A percentile compares a stretch with the other conserved stretches of the same genome.
Conservation (phyloP, 176 grass and related monocot species). For the Lolium multiflorum region DNA sequence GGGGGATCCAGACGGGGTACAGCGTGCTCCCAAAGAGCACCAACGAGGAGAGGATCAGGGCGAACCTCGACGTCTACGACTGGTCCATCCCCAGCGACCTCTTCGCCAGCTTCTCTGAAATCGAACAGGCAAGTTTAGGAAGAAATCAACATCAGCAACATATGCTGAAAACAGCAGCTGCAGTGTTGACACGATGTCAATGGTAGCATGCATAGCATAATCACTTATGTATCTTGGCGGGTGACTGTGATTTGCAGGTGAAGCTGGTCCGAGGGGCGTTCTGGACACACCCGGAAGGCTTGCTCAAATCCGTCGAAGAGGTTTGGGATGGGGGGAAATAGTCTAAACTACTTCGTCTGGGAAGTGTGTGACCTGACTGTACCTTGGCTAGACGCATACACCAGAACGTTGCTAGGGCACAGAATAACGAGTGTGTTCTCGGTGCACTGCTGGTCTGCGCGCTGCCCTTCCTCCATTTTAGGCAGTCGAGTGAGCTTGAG, state of each 20-base stretch:
- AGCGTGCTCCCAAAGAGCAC: slow-evolving; percentile 74
- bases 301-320: background rate
- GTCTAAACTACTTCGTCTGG: background rate
- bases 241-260: too few relatives aligned
- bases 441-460: too few relatives aligned
- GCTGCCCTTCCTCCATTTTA: too few relatives aligned
- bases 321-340: background rate
- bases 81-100: slow-evolving; percentile 75
- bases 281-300: background rate
- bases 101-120: slow-evolving; percentile 50
- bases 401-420: too few relatives aligned
- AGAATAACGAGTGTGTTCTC: too few relatives aligned
- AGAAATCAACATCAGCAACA: too few relatives aligned
- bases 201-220: too few relatives aligned
- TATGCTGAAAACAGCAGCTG: too few relatives aligned
- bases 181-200: too few relatives aligned
- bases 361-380: too few relatives aligned
- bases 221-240: background rate
- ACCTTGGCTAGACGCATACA: too few relatives aligned
- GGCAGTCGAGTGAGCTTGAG: too few relatives aligned
- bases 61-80: slow-evolving; percentile 63
- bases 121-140: slow-evolving; percentile 52
- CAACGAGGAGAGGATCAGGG: slow-evolving; percentile 63
- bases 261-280: background rate
- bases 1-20: slow-evolving; percentile 72